These are phyloP conservation scores for Singerocomus rubriflavus DNA, from an alignment of 1,284 basidiomycete genomes.

Conservation along the genomic window DNA sequence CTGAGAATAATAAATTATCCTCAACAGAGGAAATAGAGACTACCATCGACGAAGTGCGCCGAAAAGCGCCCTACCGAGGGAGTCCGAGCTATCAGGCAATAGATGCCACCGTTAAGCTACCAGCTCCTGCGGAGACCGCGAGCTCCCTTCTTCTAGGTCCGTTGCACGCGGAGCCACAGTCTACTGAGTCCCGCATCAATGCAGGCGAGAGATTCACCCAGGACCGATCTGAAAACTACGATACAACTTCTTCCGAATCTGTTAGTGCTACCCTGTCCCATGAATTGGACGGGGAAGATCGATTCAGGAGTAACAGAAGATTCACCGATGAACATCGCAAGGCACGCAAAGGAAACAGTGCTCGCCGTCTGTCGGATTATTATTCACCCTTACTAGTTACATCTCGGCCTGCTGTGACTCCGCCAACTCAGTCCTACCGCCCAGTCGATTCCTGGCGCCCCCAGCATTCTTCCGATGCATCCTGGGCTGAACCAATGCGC, in stretches of 20 bases:
- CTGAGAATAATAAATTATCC: background rate
- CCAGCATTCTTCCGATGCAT: conserved; percentile 1
- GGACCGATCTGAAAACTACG: background rate
- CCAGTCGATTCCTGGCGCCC: conserved; percentile 8
- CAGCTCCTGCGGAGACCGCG: conserved; percentile 1
- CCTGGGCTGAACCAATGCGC: conserved; percentile 19
- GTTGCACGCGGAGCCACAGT: conserved; percentile 11
- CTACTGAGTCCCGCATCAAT: background rate
- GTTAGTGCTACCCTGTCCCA: conserved; percentile 4
- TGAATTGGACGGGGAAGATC: conserved; percentile 10
- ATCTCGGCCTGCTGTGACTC: conserved; percentile 3
- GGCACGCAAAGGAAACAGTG: conserved; percentile 2
- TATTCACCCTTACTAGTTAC: conserved; percentile 11
- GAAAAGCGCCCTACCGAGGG: background rate
- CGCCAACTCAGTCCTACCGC: conserved; percentile 6
- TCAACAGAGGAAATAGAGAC: background rate
- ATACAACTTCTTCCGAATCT: conserved; percentile 11
- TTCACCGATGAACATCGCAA: conserved; percentile 10
- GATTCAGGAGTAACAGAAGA: conserved; percentile 8
- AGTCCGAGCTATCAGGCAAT: conserved; percentile 9
- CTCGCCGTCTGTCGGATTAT: conserved; percentile 7
- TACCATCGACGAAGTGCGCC: background rate
- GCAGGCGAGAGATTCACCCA: background rate
- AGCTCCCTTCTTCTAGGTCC: conserved; percentile 13
- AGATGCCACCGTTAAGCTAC: conserved; percentile 6